These are phyloP conservation scores for Candida gigantensis DNA, from an alignment of 1,139 yeast species.

Conservation along the genomic window DNA sequence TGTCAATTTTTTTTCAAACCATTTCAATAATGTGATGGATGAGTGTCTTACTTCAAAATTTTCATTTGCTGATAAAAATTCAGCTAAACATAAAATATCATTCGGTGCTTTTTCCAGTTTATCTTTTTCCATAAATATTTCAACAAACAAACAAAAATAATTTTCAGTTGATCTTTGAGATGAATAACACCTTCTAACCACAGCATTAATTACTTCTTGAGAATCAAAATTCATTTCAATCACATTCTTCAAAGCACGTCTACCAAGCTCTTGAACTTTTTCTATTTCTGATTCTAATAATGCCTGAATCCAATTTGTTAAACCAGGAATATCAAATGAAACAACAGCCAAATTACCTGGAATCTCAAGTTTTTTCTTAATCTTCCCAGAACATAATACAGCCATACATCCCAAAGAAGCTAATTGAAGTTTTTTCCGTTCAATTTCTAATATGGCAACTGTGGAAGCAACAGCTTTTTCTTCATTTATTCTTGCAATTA, in stretches of 20 bases:
- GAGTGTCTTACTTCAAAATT: slow-evolving; percentile 57
- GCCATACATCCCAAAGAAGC: slow-evolving; percentile 87
- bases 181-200: slow-evolving; percentile 68
- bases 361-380: slow-evolving; percentile 50
- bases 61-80: slow-evolving; percentile 71
- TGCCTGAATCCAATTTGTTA: slow-evolving; percentile 78
- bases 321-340: slow-evolving; percentile 69
- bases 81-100: slow-evolving; percentile 63
- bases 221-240: slow-evolving; percentile 60
- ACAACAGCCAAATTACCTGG: slow-evolving; percentile 47
- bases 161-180: slow-evolving; percentile 60
- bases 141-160: slow-evolving; percentile 72
- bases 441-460: slow-evolving; percentile 81
- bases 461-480: slow-evolving; percentile 53
- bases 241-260: slow-evolving; percentile 69
- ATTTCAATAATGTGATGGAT: slow-evolving; percentile 60
- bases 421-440: slow-evolving; percentile 67
- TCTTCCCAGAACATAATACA: slow-evolving; percentile 66
- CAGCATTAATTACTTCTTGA: slow-evolving; percentile 58
- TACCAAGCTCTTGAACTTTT: slow-evolving; percentile 63
- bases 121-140: slow-evolving; percentile 46
- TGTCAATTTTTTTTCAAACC: slow-evolving; percentile 55
- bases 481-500: slow-evolving; percentile 50
- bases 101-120: slow-evolving; percentile 44
- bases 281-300: slow-evolving; percentile 63